phyloP scores from a whole-genome alignment of 2,329 filamentous ascomycete species.

The Thermothelomyces thermophilus region DNA sequence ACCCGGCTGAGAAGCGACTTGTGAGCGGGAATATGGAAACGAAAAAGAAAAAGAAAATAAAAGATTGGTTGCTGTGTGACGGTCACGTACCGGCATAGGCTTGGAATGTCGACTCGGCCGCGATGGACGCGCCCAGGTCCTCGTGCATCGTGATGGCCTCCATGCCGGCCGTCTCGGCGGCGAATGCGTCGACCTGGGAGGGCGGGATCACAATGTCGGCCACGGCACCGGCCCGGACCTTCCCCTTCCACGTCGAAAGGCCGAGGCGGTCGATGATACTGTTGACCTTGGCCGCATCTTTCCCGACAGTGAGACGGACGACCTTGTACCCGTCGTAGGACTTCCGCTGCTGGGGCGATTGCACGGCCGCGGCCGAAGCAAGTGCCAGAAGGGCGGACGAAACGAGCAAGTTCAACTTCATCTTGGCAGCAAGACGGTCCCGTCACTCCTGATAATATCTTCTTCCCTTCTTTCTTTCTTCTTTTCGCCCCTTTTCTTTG shows the following conservation, averaged over 20 bases:
- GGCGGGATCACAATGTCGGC: conserved; percentile 39
- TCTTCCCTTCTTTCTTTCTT: neutral
- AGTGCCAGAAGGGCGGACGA: neutral
- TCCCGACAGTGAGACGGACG: conserved; percentile 35
- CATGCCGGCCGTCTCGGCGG: conserved; percentile 28
- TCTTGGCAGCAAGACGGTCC: neutral
- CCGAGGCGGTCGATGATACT: conserved; percentile 31
- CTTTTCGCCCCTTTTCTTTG: too few species aligned
- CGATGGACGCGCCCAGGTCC: conserved; percentile 35
- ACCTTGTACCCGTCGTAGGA: conserved; percentile 41
- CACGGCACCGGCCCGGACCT: conserved; percentile 30
- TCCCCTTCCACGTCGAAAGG: conserved; percentile 34
- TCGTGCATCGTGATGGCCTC: conserved; percentile 34
- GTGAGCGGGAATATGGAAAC: neutral
- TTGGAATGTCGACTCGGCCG: conserved; percentile 29
- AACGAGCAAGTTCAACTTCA: neutral
- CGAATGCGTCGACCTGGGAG: conserved; percentile 30
- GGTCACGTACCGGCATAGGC: conserved; percentile 28
- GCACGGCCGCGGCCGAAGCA: neutral
- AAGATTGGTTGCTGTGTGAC: too few species aligned
- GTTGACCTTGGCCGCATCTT: conserved; percentile 30
- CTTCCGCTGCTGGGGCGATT: neutral
- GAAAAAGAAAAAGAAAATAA: neutral
- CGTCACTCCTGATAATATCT: neutral
- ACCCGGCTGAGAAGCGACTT: neutral